Base-by-base conservation (phyloP, 2,329 filamentous ascomycete species). In the Alternaria gansuensis region DNA sequence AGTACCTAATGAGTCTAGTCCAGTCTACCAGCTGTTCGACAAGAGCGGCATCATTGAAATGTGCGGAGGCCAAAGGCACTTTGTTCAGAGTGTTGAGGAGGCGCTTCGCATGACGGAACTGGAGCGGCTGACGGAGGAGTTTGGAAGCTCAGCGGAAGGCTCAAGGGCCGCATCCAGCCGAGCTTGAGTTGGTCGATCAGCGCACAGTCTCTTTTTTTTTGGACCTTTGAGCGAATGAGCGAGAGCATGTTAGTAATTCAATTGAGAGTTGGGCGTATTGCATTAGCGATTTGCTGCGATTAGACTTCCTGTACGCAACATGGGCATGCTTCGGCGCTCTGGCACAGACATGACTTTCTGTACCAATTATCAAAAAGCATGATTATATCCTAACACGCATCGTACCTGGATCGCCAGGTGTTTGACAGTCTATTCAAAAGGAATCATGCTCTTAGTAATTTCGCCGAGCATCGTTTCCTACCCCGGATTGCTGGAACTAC, bases 11-110 rank as follows among this genome's bases (percentile, higher is more conserved):
- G 77, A 81, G 28, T 77, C 79, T 17, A 82, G 79, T 57, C 79
- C 83, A 2, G 89, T 96, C 0, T 94, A 90, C 82, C 79, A 83
- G 50, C 81, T 92, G 52, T 91, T 98, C 79, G 82, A 87, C 54
- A 83, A 85, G 53, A 93, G 90, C 67, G 94, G 95, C 3, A 97
- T 99, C 65, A 86, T 97, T 1, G 91, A 92, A 1, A 82, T 90
- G 51, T 91, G 90, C 57, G 94, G 94, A 2, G 94, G 93, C 0
- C 82, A 86, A 72, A 77, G 82, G 1, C 88, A 95, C 68, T 97
- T 97, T 77, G 90, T 96, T 8, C 83, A 85, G 24, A 89, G 91
- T 65, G 93, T 98, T 1, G 88, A 93, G 51, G 91, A 96, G 74
- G 95, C 95, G 2, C 77, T 99, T 67, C 85, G 88, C 51, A 81